Percentiles rank a stretch among this genome's conserved stretches.
Evolutionary conservation across 176 grass and related monocot genomes (phyloP).

Genomic region (Rhynchospora breviuscula): DNA sequence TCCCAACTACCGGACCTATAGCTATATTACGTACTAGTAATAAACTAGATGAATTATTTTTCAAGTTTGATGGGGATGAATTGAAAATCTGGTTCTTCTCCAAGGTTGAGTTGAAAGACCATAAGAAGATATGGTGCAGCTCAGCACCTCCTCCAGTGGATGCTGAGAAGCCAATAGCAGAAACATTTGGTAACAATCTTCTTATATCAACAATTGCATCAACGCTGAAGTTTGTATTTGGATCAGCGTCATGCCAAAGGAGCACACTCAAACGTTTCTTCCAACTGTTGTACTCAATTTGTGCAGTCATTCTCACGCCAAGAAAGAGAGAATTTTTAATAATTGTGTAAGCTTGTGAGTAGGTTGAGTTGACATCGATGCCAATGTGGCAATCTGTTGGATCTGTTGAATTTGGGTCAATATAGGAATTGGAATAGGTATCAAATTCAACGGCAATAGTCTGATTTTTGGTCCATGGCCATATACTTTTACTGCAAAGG

Average conservation of each 20-base stretch:
- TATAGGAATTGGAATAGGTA: not conserved
- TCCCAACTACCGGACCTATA: not conserved
- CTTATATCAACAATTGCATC: not conserved
- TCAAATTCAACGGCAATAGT: constrained; percentile 27
- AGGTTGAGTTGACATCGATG: constrained; percentile 13
- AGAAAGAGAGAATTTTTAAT: not conserved
- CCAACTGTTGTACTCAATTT: not conserved
- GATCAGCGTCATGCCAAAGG: not conserved
- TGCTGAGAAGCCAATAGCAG: not conserved
- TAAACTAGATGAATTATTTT: too few relatives aligned
- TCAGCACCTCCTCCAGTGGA: not conserved
- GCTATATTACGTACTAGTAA: too few relatives aligned
- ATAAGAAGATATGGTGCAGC: too few relatives aligned
- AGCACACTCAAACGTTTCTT: not conserved
- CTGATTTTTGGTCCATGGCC: not conserved
- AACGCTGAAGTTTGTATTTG: not conserved
- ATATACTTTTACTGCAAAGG: not conserved
- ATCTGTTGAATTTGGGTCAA: not conserved
- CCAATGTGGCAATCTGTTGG: constrained; percentile 4
- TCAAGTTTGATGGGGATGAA: not conserved
- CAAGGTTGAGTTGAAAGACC: too few relatives aligned
- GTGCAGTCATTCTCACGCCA: not conserved
- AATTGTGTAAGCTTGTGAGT: not conserved
- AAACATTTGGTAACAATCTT: not conserved
- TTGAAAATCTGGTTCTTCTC: too few relatives aligned